Percentiles rank a stretch among this genome's conserved stretches.
These are phyloP conservation scores for Glaciozyma martinii DNA, from an alignment of 768 basidiomycete species.

Conservation along the genomic window DNA sequence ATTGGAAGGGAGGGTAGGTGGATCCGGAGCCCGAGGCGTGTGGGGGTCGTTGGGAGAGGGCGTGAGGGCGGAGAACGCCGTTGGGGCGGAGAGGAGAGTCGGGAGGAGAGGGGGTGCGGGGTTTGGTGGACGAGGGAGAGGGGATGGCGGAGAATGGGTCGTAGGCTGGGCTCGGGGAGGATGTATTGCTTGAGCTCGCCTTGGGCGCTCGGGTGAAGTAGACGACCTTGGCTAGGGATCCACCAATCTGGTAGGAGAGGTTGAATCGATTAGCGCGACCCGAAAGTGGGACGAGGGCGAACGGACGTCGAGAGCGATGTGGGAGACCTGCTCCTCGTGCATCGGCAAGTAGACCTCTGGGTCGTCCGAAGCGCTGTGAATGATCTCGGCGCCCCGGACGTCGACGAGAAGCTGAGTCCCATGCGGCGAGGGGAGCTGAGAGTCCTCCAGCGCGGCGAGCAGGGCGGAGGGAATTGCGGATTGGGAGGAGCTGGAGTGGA, in stretches of 20 bases:
- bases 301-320: conserved; percentile 93
- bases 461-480: no score
- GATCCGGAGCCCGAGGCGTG: conserved; percentile 36
- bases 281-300: conserved; percentile 28
- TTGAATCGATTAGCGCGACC: conserved; percentile 5
- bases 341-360: conserved; percentile 91
- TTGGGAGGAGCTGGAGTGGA: no score
- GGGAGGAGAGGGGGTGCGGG: conserved; percentile 24
- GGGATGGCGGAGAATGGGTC: conserved; percentile 32
- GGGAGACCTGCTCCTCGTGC: conserved; percentile 92
- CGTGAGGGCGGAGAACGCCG: conserved; percentile 41
- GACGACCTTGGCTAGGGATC: conserved; percentile 92
- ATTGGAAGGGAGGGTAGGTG: conserved; percentile 37
- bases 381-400: conserved; percentile 28
- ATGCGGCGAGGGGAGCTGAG: conserved; percentile 19
- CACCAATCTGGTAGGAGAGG: conserved; percentile 63
- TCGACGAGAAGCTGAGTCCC: conserved; percentile 29
- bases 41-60: conserved; percentile 43
- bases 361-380: conserved; percentile 25
- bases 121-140: conserved; percentile 2
- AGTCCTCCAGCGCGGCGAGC: conserved; percentile 19
- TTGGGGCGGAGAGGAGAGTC: conserved; percentile 21
- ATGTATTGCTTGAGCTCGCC: conserved; percentile 1
- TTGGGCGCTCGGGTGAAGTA: conserved; percentile 87
- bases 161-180: conserved; percentile 22